Evolutionary conservation across 2,329 filamentous ascomycete species (phyloP), one percentile per base, ranked within the genome.

Genomic region (Diplocarpon mali): DNA sequence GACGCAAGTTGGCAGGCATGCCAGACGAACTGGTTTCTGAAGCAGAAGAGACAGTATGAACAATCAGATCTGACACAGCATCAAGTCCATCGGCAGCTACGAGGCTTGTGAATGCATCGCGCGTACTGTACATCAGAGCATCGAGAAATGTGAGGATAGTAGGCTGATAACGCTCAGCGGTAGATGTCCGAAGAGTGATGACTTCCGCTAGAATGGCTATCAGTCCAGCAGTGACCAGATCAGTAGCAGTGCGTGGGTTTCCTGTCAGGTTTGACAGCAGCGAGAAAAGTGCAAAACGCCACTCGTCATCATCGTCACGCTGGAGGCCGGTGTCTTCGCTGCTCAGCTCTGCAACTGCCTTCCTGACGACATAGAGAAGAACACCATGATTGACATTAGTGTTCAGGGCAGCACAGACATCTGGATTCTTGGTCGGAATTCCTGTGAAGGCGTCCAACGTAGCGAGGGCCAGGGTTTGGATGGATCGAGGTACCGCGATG

Each of bases 381-480:
- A 96, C 83, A 12, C 92, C 93, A 57, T 98, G 93, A 57, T 94
- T 96, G 31, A 96, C 90, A 55, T 90, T 95, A 43, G 93, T 86
- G 58, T 88, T 94, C 35, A 99, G 69, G n/a, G 92, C 88, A 35
- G 86, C 80, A 51, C 88, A 80, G 17, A 98, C 83, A 61, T 98
- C 92, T 29, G 78, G 69, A 27, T 82, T 76, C 59, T 87, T 89
- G 45, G 73, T 69, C 84, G 82, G 60, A 86, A 86, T 59, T 79
- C 83, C 6, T n/a, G 85, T 79, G 45, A 98, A 72, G n/a, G 86
- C 85, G 61, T 95, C 88, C 40, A 99, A 70, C 1, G 90, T 75
- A 41, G 78, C 76, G 42, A 98, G 70, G 7, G 87, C 85, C 48
- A 89, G 78, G 2, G 86, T 85, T 63, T 96, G 90, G 16, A 94